Evolutionary conservation across 768 basidiomycete genomes (phyloP), one percentile per base, ranked within the genome.

Genomic region (Phylloporus arenicola): DNA sequence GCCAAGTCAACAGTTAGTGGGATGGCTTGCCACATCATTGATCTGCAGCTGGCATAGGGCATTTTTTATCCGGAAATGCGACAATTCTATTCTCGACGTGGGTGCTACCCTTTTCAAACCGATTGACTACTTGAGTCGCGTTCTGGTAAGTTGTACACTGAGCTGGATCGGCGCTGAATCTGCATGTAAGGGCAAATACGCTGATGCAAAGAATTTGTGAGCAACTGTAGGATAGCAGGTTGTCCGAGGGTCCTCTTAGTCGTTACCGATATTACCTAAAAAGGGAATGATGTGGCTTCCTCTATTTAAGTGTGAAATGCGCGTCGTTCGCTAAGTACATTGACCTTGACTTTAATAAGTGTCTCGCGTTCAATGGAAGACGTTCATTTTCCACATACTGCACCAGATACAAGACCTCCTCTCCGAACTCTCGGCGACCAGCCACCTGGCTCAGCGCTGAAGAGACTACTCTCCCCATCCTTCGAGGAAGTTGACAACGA

Each of bases 391-490:
- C 10, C 10, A 5, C 47, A 47, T 29, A 3, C 48, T 3, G 17
- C 42, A 5, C 43, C 25, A 29, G 35, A 52, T 31, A 25, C 52
- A 22, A 47, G 43, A 10, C 30, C 45, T 35, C 14, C 8, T 13
- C 29, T 56, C 24, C 38, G 59, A 22, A 42, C 48, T 10, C 57
- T 31, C 17, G 58, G 56, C 46, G 45, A 41, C 33, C 52, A 54
- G 11, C 49, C 59, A 7, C 47, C 68, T 20, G 46, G 48, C 50
- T 52, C 60, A 8, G 43, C 57, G 10, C 68, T 79, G 47, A 88
- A 88, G 67, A 82, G 86, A 58, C 74, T 76, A 46, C 82, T 79
- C 16, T 83, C 84, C 20, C 68, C 77, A 10, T 77, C 80, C 50
- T 82, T 80, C 62, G 79, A 82, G 52, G 74, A 68, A 45, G 58